These are phyloP conservation scores for Hawksworthiomyces lignivorus DNA, from an alignment of 2,329 filamentous ascomycete genomes.

Conservation along the genomic window DNA sequence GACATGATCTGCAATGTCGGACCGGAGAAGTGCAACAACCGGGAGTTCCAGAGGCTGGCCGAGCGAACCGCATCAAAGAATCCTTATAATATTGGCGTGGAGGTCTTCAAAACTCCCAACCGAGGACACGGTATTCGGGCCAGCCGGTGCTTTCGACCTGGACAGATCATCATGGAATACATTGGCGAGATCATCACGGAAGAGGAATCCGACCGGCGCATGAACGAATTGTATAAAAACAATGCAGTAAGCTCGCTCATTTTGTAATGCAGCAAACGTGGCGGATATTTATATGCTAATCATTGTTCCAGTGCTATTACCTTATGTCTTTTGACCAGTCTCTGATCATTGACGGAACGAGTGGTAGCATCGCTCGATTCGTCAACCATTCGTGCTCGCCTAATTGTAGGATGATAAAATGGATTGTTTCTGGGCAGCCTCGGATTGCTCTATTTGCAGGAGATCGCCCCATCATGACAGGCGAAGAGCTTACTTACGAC, in stretches of 20 bases:
- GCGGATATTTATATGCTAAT: conserved; percentile 5
- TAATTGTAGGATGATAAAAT: conserved; percentile 97
- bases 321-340: conserved; percentile 98
- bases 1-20: conserved; percentile 78
- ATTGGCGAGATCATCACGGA: conserved; percentile 96
- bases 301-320: conserved; percentile 72
- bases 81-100: conserved; percentile 86
- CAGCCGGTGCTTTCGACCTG: conserved; percentile 76
- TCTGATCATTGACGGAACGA: conserved; percentile 96
- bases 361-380: conserved; percentile 91
- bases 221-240: conserved; percentile 89
- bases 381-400: conserved; percentile 97
- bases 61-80: conserved; percentile 55
- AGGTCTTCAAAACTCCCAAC: conserved; percentile 84
- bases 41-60: conserved; percentile 74
- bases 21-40: conserved; percentile 69
- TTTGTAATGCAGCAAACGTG: no score
- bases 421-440: conserved; percentile 88
- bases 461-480: conserved; percentile 81
- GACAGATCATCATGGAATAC: conserved; percentile 98
- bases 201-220: conserved; percentile 83
- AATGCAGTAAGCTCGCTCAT: conserved; percentile 62
- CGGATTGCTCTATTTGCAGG: conserved; percentile 96
- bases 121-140: conserved; percentile 87
- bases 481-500: conserved; percentile 94